Conservation (phyloP, 345 rosid species). For the Hypericum perforatum region DNA sequence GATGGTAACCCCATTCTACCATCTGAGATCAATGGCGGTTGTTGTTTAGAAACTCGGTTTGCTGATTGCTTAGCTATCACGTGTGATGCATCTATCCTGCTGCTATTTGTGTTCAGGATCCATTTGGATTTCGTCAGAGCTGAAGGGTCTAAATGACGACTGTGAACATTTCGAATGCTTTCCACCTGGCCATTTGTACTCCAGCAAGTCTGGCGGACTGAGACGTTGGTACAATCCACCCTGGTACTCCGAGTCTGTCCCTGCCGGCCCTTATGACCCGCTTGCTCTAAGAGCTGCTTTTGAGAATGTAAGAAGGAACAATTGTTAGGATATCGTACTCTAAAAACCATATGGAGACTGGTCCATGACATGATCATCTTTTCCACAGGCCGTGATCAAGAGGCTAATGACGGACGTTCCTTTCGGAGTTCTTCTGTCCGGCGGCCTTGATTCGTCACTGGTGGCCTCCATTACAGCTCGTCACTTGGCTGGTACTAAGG, state of each 20-base stretch:
- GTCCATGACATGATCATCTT: not conserved
- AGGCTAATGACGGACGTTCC: conserved; percentile 95
- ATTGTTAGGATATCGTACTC: not conserved
- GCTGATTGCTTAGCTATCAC: not conserved
- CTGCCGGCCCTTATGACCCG: conserved; percentile 68
- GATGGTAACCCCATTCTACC: conserved; percentile 38
- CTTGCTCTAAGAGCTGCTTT: conserved; percentile 57
- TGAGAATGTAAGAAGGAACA: conserved; percentile 49
- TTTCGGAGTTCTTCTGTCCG: conserved; percentile 84
- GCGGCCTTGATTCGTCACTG: conserved; percentile 88
- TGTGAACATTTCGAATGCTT: conserved; percentile 83
- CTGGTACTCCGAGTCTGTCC: conserved; percentile 64
- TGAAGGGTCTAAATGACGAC: conserved; percentile 82
- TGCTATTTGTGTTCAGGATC: conserved; percentile 37
- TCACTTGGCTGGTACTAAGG: conserved; percentile 60
- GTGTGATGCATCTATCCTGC: not conserved
- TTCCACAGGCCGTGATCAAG: conserved; percentile 69
- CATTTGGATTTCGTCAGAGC: conserved; percentile 74
- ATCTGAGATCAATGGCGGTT: not conserved
- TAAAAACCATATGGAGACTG: too few species aligned
- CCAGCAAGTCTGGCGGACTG: conserved; percentile 66
- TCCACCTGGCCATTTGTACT: conserved; percentile 87
- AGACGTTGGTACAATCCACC: conserved; percentile 85
- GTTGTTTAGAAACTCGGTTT: not conserved
- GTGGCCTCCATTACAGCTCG: conserved; percentile 83